A percentile compares a stretch with the other conserved stretches of the same genome.
phyloP scores from a whole-genome alignment of 257 asterid genomes.

The Solanum lycopersicoides region DNA sequence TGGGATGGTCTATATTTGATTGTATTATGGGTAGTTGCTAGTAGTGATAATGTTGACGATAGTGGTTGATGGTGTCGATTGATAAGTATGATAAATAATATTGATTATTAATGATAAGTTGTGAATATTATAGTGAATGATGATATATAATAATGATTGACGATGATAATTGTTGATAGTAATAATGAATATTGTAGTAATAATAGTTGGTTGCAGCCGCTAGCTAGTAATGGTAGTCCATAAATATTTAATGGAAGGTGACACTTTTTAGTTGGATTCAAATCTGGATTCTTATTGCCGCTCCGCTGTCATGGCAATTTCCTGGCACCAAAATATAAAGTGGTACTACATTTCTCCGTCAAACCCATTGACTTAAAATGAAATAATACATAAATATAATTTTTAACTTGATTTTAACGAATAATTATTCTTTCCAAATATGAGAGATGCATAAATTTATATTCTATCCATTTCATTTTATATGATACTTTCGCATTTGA shows the following conservation, averaged over 20 bases:
- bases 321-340: not conserved
- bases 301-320: not conserved
- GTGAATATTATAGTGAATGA: no score
- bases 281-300: not conserved
- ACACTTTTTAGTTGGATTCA: not conserved
- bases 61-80: not conserved
- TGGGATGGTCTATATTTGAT: not conserved
- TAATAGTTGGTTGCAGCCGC: not conserved
- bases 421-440: no score
- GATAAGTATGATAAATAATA: no score
- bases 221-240: not conserved
- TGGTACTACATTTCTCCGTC: not conserved
- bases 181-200: not conserved
- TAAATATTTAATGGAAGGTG: not conserved
- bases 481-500: no score
- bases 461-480: no score
- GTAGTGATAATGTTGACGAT: not conserved
- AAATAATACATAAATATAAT: no score
- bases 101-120: not conserved
- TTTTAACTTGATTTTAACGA: no score
- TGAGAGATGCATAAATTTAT: no score
- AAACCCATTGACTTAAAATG: not conserved
- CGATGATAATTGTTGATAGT: no score
- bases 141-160: not conserved
- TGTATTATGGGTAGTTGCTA: not conserved